Percentiles rank a stretch among this genome's conserved stretches.
Conservation (phyloP, 2,329 filamentous ascomycete genomes). For the Lasiodiplodia gonubiensis region DNA sequence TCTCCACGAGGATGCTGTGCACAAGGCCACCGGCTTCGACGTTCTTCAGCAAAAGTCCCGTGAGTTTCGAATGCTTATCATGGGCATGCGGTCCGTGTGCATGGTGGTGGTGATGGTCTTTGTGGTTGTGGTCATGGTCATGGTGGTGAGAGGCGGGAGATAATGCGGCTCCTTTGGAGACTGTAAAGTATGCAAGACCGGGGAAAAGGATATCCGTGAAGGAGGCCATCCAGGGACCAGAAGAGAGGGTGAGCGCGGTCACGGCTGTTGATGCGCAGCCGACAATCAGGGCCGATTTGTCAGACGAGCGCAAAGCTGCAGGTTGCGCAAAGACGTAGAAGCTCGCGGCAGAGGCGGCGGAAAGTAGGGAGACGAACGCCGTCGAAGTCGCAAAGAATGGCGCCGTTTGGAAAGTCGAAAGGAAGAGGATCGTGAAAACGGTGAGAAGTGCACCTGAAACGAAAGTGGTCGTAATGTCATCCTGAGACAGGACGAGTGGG, state of each 20-base stretch:
- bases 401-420: slow-evolving; percentile 41
- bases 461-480: slow-evolving; percentile 52
- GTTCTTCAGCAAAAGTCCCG: slow-evolving; percentile 71
- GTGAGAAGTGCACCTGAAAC: slow-evolving; percentile 47
- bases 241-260: slow-evolving; percentile 39
- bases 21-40: slow-evolving; percentile 77
- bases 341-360: slow-evolving; percentile 50
- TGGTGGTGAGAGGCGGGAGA: slow-evolving; percentile 32
- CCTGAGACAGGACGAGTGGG: slow-evolving; percentile 44
- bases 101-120: slow-evolving; percentile 38
- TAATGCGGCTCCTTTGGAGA: neutral
- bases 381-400: slow-evolving; percentile 42
- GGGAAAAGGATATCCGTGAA: neutral
- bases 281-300: slow-evolving; percentile 41
- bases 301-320: slow-evolving; percentile 47
- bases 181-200: slow-evolving; percentile 4
- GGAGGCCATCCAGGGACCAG: slow-evolving; percentile 30
- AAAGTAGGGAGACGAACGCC: slow-evolving; percentile 47
- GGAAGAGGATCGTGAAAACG: slow-evolving; percentile 44
- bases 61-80: slow-evolving; percentile 69
- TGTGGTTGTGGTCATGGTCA: slow-evolving; percentile 35
- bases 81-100: slow-evolving; percentile 36
- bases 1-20: slow-evolving; percentile 85
- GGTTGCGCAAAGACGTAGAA: slow-evolving; percentile 52
- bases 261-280: slow-evolving; percentile 37